Conservation (phyloP, 2,329 filamentous ascomycete genomes). For the Ascochyta viciae-villosae region DNA sequence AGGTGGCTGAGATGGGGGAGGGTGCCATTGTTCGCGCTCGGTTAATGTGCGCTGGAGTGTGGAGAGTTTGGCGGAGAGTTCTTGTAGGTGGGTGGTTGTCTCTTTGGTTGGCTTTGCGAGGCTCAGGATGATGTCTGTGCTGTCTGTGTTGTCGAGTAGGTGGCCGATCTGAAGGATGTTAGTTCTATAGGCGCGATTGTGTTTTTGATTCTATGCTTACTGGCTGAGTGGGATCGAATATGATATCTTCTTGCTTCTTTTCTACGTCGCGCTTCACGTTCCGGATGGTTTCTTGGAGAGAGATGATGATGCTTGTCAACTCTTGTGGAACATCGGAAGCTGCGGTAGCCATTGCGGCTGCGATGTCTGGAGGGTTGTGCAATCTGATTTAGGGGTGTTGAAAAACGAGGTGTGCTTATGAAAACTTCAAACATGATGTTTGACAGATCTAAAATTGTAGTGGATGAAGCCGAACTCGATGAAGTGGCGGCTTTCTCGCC, state of each 20-base stretch:
- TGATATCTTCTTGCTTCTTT: not conserved
- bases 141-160: slow-evolving; percentile 1
- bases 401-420: not conserved
- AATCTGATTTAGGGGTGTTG: not conserved
- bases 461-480: not conserved
- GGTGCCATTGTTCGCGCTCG: slow-evolving; percentile 2
- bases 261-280: slow-evolving; percentile 1
- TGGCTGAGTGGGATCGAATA: slow-evolving; percentile 8
- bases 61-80: not conserved
- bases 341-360: not conserved
- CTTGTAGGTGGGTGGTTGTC: not conserved
- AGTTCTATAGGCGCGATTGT: not conserved
- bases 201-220: not conserved
- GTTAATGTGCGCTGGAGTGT: not conserved
- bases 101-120: slow-evolving; percentile 7
- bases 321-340: slow-evolving; percentile 1
- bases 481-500: slow-evolving; percentile 5
- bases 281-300: slow-evolving; percentile 2
- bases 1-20: not conserved
- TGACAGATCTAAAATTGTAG: not conserved
- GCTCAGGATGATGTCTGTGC: slow-evolving; percentile 2
- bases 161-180: slow-evolving; percentile 7
- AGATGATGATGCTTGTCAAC: slow-evolving; percentile 13
- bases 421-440: not conserved
- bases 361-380: no score